Conservation (phyloP, 2,329 filamentous ascomycete species). For the Gaeumannomyces tritici region DNA sequence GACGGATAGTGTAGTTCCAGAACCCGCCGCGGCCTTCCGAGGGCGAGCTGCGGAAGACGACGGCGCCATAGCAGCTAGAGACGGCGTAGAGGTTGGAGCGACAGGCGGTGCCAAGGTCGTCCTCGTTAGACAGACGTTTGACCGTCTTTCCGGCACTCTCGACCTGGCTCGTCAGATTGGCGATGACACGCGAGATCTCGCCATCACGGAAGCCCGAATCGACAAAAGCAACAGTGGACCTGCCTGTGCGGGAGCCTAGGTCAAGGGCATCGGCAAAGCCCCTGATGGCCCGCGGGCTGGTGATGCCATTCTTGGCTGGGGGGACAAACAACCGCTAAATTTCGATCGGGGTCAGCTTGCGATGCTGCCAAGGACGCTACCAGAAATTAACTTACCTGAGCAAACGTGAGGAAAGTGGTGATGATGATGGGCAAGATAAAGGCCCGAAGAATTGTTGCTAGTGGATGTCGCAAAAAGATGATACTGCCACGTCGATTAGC, state of each 20-base stretch:
- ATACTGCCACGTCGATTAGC: conserved; percentile 19
- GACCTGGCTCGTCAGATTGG: conserved; percentile 48
- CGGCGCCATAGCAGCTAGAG: conserved; percentile 62
- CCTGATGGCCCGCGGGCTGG: conserved; percentile 48
- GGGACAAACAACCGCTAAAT: conserved; percentile 71
- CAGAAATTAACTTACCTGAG: conserved; percentile 18
- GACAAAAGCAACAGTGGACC: conserved; percentile 67
- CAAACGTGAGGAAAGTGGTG: conserved; percentile 55
- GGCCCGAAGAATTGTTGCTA: conserved; percentile 44
- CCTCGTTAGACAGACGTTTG: conserved; percentile 14
- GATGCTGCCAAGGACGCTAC: too few relatives aligned
- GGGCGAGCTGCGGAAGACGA: conserved; percentile 66
- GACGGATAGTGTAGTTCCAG: conserved; percentile 83
- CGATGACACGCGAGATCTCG: conserved; percentile 63
- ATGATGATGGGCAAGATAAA: conserved; percentile 50
- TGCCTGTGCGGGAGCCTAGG: conserved; percentile 41
- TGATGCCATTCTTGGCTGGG: conserved; percentile 67
- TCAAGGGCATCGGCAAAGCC: conserved; percentile 55
- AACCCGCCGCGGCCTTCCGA: conserved; percentile 52
- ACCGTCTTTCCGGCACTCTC: conserved; percentile 39
- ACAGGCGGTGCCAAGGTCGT: conserved; percentile 36
- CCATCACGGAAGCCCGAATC: conserved; percentile 63
- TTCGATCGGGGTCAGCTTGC: too few relatives aligned
- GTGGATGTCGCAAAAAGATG: conserved; percentile 41
- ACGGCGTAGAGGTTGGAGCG: conserved; percentile 51